Conservation (phyloP, 495 filamentous ascomycete species). For the Daldinia decipiens region DNA sequence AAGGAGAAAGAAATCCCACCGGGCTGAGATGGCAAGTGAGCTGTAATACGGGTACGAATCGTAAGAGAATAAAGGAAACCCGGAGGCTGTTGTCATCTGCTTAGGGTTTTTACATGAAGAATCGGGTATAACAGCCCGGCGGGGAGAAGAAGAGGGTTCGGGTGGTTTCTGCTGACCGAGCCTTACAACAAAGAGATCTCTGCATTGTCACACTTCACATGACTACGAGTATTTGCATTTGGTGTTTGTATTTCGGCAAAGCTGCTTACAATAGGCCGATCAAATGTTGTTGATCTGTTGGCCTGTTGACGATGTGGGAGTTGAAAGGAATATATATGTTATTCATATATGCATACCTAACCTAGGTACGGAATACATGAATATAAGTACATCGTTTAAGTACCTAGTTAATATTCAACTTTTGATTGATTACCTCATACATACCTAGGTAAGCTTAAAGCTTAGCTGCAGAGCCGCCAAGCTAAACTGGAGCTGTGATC, state of each 20-base stretch:
- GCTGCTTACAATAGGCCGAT: not conserved
- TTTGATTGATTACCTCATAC: not conserved
- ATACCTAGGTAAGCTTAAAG: not conserved
- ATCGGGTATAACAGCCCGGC: not conserved
- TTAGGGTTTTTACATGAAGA: not conserved
- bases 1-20: not conserved
- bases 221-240: not conserved
- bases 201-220: not conserved
- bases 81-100: not conserved
- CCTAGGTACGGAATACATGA: no score
- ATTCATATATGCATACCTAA: no score
- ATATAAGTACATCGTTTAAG: no score
- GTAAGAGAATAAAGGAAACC: conserved; percentile 3
- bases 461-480: not conserved
- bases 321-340: conserved; percentile 2
- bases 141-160: not conserved
- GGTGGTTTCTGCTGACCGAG: not conserved
- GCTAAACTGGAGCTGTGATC: not conserved
- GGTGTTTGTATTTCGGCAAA: not conserved
- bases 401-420: not conserved
- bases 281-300: not conserved
- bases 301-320: not conserved
- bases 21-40: conserved; percentile 1
- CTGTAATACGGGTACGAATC: not conserved
- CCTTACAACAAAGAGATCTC: conserved; percentile 7